Conservation (phyloP, 306 rosid genomes). For the Arachis stenosperma region DNA sequence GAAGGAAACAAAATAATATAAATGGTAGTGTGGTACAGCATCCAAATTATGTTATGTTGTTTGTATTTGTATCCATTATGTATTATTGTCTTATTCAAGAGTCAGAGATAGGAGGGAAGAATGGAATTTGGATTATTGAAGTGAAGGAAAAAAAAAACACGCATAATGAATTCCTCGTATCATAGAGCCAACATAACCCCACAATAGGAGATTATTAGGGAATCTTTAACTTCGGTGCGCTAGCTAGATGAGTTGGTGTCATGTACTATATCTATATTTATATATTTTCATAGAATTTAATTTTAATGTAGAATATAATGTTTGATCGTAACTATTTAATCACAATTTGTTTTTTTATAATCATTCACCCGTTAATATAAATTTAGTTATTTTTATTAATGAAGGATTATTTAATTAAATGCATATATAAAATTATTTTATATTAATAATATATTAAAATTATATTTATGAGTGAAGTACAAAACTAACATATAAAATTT, state of each 20-base stretch:
- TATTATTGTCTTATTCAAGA: constrained; percentile 27
- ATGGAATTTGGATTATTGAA: not conserved
- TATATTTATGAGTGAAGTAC: too few species aligned
- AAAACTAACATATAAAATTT: too few species aligned
- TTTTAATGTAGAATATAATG: too few species aligned
- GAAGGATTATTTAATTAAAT: too few species aligned
- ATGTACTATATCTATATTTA: not conserved
- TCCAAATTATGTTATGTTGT: not conserved
- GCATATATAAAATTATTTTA: too few species aligned
- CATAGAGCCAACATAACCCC: not conserved
- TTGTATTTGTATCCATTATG: not conserved
- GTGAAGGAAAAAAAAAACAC: not conserved
- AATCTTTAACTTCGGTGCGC: constrained; percentile 4
- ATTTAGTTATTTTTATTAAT: too few species aligned
- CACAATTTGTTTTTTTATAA: too few species aligned
- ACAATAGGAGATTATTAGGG: not conserved
- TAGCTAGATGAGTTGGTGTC: not conserved
- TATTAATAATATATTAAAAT: too few species aligned
- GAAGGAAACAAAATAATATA: not conserved
- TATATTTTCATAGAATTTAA: too few species aligned
- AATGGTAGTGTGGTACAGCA: not conserved
- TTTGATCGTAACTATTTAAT: too few species aligned
- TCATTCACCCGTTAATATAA: too few species aligned
- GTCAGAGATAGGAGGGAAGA: constrained; percentile 5
- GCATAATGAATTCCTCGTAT: not conserved